These are phyloP conservation scores for Bipolaris oryzae DNA, from an alignment of 2,329 filamentous ascomycete species.

Conservation along the genomic window DNA sequence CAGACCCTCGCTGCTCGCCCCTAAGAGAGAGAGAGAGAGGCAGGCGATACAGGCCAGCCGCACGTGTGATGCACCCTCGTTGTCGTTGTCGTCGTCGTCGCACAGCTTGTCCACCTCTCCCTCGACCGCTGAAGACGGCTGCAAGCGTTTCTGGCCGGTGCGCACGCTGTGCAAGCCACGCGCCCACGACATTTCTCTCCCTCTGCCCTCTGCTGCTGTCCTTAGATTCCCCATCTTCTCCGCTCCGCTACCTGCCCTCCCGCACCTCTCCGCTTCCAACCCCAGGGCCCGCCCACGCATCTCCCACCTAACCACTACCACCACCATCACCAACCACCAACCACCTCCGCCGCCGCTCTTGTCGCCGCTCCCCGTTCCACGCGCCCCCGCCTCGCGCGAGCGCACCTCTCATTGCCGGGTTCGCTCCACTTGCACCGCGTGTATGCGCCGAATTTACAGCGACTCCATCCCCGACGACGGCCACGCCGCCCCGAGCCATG, in stretches of 20 bases:
- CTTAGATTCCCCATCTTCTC: slow-evolving; percentile 7
- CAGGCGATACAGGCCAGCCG: slow-evolving; percentile 22
- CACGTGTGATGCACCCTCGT: slow-evolving; percentile 45
- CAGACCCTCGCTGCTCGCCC: slow-evolving; percentile 5
- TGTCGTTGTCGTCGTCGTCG: slow-evolving; percentile 46
- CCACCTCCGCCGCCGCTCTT: neutral
- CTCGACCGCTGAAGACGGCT: slow-evolving; percentile 13
- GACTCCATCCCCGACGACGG: slow-evolving; percentile 24
- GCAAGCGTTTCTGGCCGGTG: slow-evolving; percentile 33
- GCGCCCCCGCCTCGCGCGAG: slow-evolving; percentile 3
- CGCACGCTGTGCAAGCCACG: slow-evolving; percentile 13
- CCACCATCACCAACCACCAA: slow-evolving; percentile 17
- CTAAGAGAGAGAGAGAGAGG: slow-evolving; percentile 14
- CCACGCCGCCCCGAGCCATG: slow-evolving; percentile 44
- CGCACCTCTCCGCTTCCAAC: slow-evolving; percentile 15
- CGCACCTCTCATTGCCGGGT: slow-evolving; percentile 9
- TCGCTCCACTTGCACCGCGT: slow-evolving; percentile 27
- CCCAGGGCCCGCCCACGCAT: neutral
- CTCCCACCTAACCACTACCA: slow-evolving; percentile 7
- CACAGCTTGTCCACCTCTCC: slow-evolving; percentile 38
- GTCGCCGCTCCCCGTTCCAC: slow-evolving; percentile 2
- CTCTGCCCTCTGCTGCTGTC: neutral
- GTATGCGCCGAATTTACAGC: slow-evolving; percentile 35
- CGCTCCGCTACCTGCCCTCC: slow-evolving; percentile 11
- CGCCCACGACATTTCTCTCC: neutral